A percentile compares a stretch with the other conserved stretches of the same genome.
Evolutionary conservation across 306 rosid genomes (phyloP).

Genomic region (Begonia peltatifolia): DNA sequence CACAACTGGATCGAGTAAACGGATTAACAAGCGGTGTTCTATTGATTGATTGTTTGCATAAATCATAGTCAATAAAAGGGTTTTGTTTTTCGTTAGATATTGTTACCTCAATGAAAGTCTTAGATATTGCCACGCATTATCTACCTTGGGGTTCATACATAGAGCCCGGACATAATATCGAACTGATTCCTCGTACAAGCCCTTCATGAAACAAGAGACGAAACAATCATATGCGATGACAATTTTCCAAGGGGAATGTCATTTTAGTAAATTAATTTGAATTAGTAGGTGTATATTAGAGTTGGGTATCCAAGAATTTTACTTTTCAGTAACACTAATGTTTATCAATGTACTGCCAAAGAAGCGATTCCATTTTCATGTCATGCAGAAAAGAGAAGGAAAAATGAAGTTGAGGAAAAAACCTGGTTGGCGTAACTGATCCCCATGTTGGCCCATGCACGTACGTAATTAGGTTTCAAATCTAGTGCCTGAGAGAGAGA

Average conservation of each 20-base stretch:
- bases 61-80: too few species aligned
- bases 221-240: neutral
- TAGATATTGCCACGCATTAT: conserved; percentile 93
- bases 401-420: conserved; percentile 10
- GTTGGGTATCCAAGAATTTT: too few species aligned
- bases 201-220: conserved; percentile 21
- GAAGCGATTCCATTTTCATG: too few species aligned
- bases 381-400: neutral
- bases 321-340: too few species aligned
- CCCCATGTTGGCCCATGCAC: conserved; percentile 99
- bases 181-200: conserved; percentile 84
- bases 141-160: conserved; percentile 95
- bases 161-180: conserved; percentile 93
- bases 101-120: conserved; percentile 82
- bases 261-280: neutral
- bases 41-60: too few species aligned
- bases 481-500: conserved; percentile 58
- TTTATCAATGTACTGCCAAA: too few species aligned
- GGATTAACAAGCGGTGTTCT: too few species aligned
- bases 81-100: neutral
- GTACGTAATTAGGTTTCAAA: conserved; percentile 96
- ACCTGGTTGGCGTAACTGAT: conserved; percentile 99
- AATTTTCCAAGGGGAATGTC: neutral
- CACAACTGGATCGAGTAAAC: conserved; percentile 54
- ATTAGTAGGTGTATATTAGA: too few species aligned